These are phyloP conservation scores for Chalciporus pseudorubinellus DNA, from an alignment of 768 basidiomycete genomes.

Conservation along the genomic window DNA sequence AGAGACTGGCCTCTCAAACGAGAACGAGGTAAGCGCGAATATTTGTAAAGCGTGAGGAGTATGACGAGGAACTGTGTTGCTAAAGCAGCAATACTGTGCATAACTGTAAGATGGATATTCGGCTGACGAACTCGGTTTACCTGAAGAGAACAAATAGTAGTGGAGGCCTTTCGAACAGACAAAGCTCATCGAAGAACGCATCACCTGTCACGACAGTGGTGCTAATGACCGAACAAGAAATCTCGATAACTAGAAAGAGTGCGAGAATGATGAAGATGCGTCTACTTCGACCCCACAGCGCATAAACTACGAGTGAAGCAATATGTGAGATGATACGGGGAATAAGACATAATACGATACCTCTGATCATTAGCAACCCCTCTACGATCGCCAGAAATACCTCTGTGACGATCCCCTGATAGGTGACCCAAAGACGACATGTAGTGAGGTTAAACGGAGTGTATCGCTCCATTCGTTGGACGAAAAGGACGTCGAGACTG, in stretches of 20 bases:
- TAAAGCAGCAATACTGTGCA: not conserved
- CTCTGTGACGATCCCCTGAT: slow-evolving; percentile 4
- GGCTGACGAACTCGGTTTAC: not conserved
- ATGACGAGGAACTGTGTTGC: slow-evolving; percentile 2
- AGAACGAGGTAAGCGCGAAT: not conserved
- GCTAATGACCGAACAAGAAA: slow-evolving; percentile 1
- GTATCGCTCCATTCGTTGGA: slow-evolving; percentile 4
- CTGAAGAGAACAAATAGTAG: slow-evolving; percentile 1
- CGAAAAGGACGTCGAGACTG: slow-evolving; percentile 3
- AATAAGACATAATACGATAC: not conserved
- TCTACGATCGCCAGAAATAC: slow-evolving; percentile 10
- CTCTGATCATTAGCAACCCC: slow-evolving; percentile 10
- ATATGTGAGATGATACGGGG: not conserved
- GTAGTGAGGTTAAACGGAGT: not conserved
- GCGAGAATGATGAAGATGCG: slow-evolving; percentile 1
- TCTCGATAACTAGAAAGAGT: slow-evolving; percentile 1
- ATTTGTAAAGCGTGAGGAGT: slow-evolving; percentile 5
- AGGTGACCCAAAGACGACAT: slow-evolving; percentile 9
- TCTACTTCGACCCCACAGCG: slow-evolving; percentile 3
- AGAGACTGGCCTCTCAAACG: not conserved
- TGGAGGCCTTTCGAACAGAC: slow-evolving; percentile 5
- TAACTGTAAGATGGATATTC: not conserved
- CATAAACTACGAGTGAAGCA: slow-evolving; percentile 2
- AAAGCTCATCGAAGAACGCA: slow-evolving; percentile 4
- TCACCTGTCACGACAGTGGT: not conserved